Percentiles rank a stretch among this genome's conserved stretches.
phyloP scores from a whole-genome alignment of 2,329 filamentous ascomycete genomes.

The Aspergillus jensenii region DNA sequence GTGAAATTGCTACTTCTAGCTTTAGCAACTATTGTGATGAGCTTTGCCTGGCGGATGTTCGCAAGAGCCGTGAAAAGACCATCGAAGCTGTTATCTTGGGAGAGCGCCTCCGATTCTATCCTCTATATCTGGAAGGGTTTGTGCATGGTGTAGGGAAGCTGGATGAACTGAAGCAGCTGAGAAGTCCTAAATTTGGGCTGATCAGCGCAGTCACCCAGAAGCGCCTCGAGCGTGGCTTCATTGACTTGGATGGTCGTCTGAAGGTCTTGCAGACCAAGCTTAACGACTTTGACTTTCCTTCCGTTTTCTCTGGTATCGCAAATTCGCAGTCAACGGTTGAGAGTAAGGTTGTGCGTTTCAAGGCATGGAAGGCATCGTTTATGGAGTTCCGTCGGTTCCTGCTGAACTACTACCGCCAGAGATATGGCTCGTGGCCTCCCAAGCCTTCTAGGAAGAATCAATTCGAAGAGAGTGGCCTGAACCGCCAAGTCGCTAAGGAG shows the following conservation, averaged over 20 bases:
- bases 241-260: conserved; percentile 74
- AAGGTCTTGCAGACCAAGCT: conserved; percentile 70
- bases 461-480: conserved; percentile 81
- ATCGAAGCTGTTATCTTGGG: conserved; percentile 86
- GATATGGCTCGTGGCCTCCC: conserved; percentile 80
- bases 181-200: conserved; percentile 67
- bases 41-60: conserved; percentile 73
- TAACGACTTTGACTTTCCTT: conserved; percentile 88
- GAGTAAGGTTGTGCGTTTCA: conserved; percentile 76
- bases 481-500: conserved; percentile 75
- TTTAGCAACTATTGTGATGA: conserved; percentile 69
- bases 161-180: conserved; percentile 68
- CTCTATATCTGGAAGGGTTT: conserved; percentile 88
- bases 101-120: conserved; percentile 77
- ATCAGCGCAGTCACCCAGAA: conserved; percentile 72
- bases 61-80: conserved; percentile 81
- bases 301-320: conserved; percentile 82
- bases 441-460: conserved; percentile 93
- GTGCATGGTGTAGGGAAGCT: conserved; percentile 86
- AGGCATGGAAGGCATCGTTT: conserved; percentile 77
- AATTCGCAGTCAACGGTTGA: conserved; percentile 77
- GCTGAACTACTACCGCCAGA: conserved; percentile 66
- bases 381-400: conserved; percentile 72
- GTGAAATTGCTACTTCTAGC: conserved; percentile 56
- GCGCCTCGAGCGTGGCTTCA: conserved; percentile 75